Conservation (phyloP, 331 rosid genomes). For the Arachis monticola region DNA sequence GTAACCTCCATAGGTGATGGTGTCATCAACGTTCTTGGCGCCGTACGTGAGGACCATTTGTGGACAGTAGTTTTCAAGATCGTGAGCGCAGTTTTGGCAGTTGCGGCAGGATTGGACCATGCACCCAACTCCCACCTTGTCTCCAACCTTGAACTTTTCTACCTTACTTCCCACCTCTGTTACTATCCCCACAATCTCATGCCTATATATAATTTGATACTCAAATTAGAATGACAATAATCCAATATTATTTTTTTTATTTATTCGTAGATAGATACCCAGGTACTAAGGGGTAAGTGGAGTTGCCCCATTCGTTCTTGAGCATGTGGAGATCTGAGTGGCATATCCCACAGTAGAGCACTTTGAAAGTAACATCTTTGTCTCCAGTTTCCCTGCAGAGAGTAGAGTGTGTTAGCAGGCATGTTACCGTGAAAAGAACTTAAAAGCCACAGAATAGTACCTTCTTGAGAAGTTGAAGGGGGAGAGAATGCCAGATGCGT, state of each 20-base stretch:
- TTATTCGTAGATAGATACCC: constrained; percentile 38
- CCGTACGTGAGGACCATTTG: constrained; percentile 44
- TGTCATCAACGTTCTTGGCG: constrained; percentile 41
- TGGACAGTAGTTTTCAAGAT: constrained; percentile 59
- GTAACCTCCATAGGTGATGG: constrained; percentile 56
- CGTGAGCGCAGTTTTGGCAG: constrained; percentile 43
- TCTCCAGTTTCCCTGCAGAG: constrained; percentile 52
- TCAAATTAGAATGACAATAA: too few species aligned
- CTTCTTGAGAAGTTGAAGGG: constrained; percentile 55
- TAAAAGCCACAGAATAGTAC: constrained; percentile 3
- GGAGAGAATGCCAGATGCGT: constrained; percentile 46
- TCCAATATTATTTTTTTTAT: too few species aligned
- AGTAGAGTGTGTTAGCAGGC: neutral
- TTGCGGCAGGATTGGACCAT: constrained; percentile 54
- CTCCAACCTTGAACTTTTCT: constrained; percentile 56
- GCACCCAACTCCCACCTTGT: constrained; percentile 62
- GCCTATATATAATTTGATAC: constrained; percentile 26
- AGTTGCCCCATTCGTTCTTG: constrained; percentile 55
- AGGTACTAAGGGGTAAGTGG: constrained; percentile 57
- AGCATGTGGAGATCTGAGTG: constrained; percentile 56
- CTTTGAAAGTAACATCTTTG: constrained; percentile 52
- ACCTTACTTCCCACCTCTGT: constrained; percentile 61
- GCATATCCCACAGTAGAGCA: constrained; percentile 62
- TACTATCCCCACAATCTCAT: constrained; percentile 65
- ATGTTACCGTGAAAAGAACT: neutral